Evolutionary conservation across 2,329 filamentous ascomycete species (phyloP), one percentile per base, ranked within the genome.

Genomic region (Nothophaeocryptopus gaeumannii): DNA sequence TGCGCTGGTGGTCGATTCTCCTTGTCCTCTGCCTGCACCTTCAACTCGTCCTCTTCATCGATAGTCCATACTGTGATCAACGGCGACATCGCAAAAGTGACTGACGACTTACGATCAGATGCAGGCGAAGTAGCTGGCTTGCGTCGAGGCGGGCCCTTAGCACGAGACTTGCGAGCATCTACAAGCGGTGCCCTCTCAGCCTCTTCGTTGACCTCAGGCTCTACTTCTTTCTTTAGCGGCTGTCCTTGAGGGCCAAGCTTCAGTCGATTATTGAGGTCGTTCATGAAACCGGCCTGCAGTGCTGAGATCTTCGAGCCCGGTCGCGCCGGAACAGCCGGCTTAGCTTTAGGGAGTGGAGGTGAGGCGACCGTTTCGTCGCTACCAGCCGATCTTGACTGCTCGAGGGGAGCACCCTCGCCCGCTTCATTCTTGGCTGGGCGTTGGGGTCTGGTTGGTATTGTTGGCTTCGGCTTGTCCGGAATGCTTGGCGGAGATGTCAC

Each of bases 261-360:
- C 26, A 99, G 76, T 41, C 90, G 86, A 62, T 89, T 91, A 70
- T 97, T 96, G 36, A 99, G 75, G 64, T 97, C 92, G 38, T 84
- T 90, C 79, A 99, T 83, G 70, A 99, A 97, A 2, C 88, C 89
- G 33, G 88, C 88, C 70, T 95, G 90, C 30, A 99, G 75, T 16
- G 89, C 87, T 12, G 91, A 89, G 67, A 99, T 95, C 74, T 97
- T 97, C 62, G 83, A 82, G 8, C 88, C 88, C 2, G 90, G 88
- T 39, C 89, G 83, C 11, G 84, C 80, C 9, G 93, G 91, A 2
- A 97, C 80, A 0, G 83, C 10, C 4, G 93, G 91, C 67, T 96
- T 97, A n/a, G 81, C 71, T 67, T 90, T 95, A 7, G 77, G 68
- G 12, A 74, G 63, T 3, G 72, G 62, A 10, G 74, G 68, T 5